Evolutionary conservation across 495 filamentous ascomycete species (phyloP).

Genomic region (Neurospora tetraspora): DNA sequence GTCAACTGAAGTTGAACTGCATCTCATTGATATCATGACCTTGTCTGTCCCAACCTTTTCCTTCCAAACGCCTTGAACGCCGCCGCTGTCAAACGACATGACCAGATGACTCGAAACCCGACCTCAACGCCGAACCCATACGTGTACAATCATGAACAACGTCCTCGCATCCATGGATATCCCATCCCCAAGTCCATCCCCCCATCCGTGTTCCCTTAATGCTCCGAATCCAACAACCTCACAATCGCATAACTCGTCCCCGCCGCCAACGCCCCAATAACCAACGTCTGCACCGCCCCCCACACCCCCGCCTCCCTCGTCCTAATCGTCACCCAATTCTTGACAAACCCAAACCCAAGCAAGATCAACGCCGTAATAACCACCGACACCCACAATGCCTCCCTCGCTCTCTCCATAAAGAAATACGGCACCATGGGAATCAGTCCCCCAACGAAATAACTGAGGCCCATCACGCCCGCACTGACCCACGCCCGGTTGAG

Average conservation of each 20-base stretch:
- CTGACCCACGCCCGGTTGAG: conserved; percentile 34
- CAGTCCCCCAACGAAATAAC: conserved; percentile 47
- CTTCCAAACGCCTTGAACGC: not conserved
- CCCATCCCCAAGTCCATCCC: not conserved
- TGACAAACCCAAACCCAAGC: conserved; percentile 43
- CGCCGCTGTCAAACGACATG: not conserved
- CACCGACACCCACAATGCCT: conserved; percentile 41
- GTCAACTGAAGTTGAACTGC: not conserved
- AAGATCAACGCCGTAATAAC: conserved; percentile 42
- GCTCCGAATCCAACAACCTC: conserved; percentile 12
- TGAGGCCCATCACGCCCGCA: conserved; percentile 39
- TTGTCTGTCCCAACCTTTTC: not conserved
- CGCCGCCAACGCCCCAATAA: conserved; percentile 32
- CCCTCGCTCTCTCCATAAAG: conserved; percentile 27
- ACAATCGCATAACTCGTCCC: conserved; percentile 37
- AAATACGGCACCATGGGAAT: conserved; percentile 52
- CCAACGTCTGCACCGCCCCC: conserved; percentile 33
- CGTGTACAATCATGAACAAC: not conserved
- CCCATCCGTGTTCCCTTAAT: not conserved
- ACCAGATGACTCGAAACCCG: not conserved
- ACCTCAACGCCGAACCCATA: not conserved
- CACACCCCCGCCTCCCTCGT: conserved; percentile 27
- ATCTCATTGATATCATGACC: not conserved
- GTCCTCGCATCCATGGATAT: not conserved
- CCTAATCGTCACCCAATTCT: conserved; percentile 33